Evolutionary conservation across 2,329 filamentous ascomycete genomes (phyloP), one percentile per base, ranked within the genome.

Genomic region (Akanthomyces lecanii): DNA sequence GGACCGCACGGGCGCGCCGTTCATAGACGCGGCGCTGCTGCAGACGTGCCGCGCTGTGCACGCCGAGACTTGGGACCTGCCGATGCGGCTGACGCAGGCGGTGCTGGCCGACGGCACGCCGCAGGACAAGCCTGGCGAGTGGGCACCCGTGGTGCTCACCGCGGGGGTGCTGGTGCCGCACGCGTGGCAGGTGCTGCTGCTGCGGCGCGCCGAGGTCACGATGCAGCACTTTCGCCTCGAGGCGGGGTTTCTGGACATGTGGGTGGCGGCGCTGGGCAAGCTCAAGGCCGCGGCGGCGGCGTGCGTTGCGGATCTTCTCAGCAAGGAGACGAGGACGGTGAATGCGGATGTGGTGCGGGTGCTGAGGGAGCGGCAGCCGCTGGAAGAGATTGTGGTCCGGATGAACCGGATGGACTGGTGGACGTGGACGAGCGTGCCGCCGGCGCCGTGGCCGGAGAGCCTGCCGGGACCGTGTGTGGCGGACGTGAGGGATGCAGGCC

Each of bases 181-280:
- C 38, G 58, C 58, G 23, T 61, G 58, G 58, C 58, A 61, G 58
- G 58, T 61, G 58, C 48, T 61, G 48, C 58, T 61, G 48, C 38
- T 61, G 48, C 21, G 48, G 21, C 38, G 38, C 38, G 58, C 48
- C 23, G 58, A 61, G 58, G 28, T 61, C 4, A 61, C 58, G 25
- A 33, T 61, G 48, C 58, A 61, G 48, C 58, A 61, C 8, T 53
- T 61, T 2, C 48, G 58, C 8, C 58, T 61, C 25, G 58, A 61
- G 38, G 58, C 58, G 4, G 58, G 58, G 8, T 61, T 61, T 25
- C 14, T 61, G 36, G 58, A 61, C 23, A 33, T 52, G 38, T 61
- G 58, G 58, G 48, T 61, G 36, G 38, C 58, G 36, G 58, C 58
- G 36, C 48, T 61, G 36, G 58, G 58, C 11, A 52, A 53, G 47